A percentile compares a stretch with the other conserved stretches of the same genome.
These are phyloP conservation scores for Trichoderma atroviride DNA, from an alignment of 2,329 filamentous ascomycete species.

Conservation along the genomic window DNA sequence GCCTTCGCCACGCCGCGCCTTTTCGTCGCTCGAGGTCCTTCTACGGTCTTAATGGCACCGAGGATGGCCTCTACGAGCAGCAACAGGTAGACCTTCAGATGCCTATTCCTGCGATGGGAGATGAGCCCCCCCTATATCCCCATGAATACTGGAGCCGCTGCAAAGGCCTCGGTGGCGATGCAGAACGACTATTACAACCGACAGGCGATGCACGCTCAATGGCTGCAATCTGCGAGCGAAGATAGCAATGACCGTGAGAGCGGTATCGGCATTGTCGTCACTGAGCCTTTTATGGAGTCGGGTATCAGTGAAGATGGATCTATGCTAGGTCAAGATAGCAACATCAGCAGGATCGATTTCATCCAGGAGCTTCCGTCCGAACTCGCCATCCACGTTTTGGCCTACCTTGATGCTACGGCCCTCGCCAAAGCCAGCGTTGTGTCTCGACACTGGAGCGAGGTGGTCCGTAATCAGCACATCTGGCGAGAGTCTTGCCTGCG, in stretches of 20 bases:
- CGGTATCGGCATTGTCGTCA: constrained; percentile 63
- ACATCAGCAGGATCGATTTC: constrained; percentile 61
- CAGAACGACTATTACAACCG: constrained; percentile 55
- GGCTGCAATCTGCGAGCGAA: constrained; percentile 47
- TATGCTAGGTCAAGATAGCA: constrained; percentile 40
- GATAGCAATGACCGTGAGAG: constrained; percentile 63
- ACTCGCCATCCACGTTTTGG: constrained; percentile 61
- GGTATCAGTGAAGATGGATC: constrained; percentile 42
- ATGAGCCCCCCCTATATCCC: constrained; percentile 63
- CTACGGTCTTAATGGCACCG: constrained; percentile 45
- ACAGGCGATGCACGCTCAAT: constrained; percentile 45
- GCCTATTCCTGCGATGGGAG: constrained; percentile 53
- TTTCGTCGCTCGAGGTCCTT: constrained; percentile 53
- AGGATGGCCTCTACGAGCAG: constrained; percentile 37
- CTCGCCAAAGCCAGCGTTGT: constrained; percentile 55
- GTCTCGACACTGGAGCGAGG: constrained; percentile 52
- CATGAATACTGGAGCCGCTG: constrained; percentile 60
- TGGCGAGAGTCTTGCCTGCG: constrained; percentile 66
- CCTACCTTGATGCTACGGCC: constrained; percentile 56
- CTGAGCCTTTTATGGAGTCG: constrained; percentile 45
- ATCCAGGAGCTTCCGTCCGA: constrained; percentile 58
- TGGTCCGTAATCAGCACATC: constrained; percentile 58
- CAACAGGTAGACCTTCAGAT: constrained; percentile 37
- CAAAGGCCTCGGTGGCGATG: constrained; percentile 62
- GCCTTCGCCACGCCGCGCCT: constrained; percentile 54